phyloP scores from a whole-genome alignment of 2,329 filamentous ascomycete species.

The Penicillium brasilianum region DNA sequence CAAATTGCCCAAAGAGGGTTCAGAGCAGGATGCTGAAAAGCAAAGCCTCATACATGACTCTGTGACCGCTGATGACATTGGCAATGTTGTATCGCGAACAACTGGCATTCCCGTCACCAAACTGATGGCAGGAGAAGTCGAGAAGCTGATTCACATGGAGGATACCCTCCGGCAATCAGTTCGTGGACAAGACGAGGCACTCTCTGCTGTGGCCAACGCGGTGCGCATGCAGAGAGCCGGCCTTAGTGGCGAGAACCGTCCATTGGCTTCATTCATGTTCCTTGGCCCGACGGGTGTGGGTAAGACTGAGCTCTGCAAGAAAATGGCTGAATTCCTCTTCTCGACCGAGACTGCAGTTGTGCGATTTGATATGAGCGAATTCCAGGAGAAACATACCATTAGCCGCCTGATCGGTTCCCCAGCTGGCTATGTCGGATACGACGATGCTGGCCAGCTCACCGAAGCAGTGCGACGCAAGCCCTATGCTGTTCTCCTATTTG shows the following conservation, averaged over 20 bases:
- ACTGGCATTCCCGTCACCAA: constrained; percentile 94
- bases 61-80: constrained; percentile 95
- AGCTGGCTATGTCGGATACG: constrained; percentile 94
- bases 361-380: constrained; percentile 97
- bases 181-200: constrained; percentile 90
- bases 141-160: constrained; percentile 96
- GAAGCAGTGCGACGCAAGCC: constrained; percentile 94
- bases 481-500: constrained; percentile 91
- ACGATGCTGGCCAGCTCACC: constrained; percentile 93
- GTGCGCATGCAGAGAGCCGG: constrained; percentile 93
- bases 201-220: constrained; percentile 88
- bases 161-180: constrained; percentile 82
- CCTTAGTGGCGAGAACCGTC: constrained; percentile 86
- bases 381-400: constrained; percentile 96
- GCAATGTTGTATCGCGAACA: constrained; percentile 83
- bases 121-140: constrained; percentile 88
- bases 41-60: constrained; percentile 84
- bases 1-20: constrained; percentile 76
- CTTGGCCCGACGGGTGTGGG: constrained; percentile 94
- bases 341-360: constrained; percentile 89
- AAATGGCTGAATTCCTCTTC: constrained; percentile 90
- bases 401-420: constrained; percentile 90
- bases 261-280: constrained; percentile 96
- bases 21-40: constrained; percentile 50
- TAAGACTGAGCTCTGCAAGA: constrained; percentile 97